Percentiles rank a stretch among this genome's conserved stretches.
phyloP scores from a whole-genome alignment of 108 stramenopile genomes.

The Schizochytrium sp. region DNA sequence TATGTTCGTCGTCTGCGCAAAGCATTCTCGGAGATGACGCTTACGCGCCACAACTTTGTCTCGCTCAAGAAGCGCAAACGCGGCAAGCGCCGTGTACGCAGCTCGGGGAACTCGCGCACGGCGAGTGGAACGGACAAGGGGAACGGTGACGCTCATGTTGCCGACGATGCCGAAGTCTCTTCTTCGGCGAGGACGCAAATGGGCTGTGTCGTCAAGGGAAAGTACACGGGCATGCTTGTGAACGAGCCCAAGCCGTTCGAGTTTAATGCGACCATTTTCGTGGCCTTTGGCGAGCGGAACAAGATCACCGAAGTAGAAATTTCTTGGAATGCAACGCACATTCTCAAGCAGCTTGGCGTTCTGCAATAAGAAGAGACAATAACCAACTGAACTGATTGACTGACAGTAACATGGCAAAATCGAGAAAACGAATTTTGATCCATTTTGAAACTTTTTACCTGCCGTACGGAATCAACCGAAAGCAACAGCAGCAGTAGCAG shows the following conservation, averaged over 20 bases:
- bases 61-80: slow-evolving; percentile 14
- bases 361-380: background rate
- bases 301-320: slow-evolving; percentile 6
- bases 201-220: background rate
- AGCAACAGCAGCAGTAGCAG: no score
- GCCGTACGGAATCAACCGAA: no score
- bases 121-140: background rate
- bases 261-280: background rate
- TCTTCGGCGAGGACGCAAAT: background rate
- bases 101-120: background rate
- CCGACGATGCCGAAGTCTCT: background rate
- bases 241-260: background rate
- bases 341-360: background rate
- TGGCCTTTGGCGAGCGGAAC: background rate
- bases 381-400: no score
- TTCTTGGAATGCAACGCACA: background rate
- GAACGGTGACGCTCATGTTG: background rate
- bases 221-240: background rate
- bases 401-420: no score
- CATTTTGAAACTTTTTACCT: no score
- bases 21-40: background rate
- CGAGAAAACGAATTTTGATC: no score
- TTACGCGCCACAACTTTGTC: slow-evolving; percentile 14
- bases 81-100: background rate
- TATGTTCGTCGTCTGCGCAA: background rate